Conservation (phyloP, 2,329 filamentous ascomycete genomes). For the Elsinoe perseae region DNA sequence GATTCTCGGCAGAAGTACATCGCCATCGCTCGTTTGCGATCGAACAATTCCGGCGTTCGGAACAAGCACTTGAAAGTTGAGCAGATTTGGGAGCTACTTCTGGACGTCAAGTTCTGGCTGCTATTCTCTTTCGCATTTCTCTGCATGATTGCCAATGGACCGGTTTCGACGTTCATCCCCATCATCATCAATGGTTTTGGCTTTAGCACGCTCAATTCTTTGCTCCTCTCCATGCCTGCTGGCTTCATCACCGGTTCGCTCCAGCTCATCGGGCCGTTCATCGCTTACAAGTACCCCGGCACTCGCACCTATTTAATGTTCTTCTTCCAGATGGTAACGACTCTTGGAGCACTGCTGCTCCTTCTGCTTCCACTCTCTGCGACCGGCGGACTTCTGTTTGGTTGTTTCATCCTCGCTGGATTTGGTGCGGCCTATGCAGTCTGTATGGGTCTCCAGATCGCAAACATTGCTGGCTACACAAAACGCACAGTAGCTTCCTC, state of each 20-base stretch:
- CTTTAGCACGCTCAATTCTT: constrained; percentile 34
- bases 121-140: constrained; percentile 35
- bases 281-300: constrained; percentile 2
- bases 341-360: constrained; percentile 33
- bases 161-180: constrained; percentile 39
- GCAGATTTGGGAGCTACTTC: constrained; percentile 34
- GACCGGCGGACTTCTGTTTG: constrained; percentile 43
- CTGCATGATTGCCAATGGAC: constrained; percentile 39
- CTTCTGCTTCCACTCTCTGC: constrained; percentile 37
- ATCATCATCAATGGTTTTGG: constrained; percentile 20
- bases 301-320: neutral
- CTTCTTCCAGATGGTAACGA: constrained; percentile 7
- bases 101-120: constrained; percentile 35
- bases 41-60: constrained; percentile 28
- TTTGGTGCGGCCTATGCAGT: constrained; percentile 43
- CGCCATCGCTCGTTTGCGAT: constrained; percentile 24
- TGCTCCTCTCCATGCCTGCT: constrained; percentile 35
- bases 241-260: neutral
- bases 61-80: constrained; percentile 40
- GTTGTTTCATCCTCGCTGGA: constrained; percentile 35
- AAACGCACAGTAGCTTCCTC: constrained; percentile 44
- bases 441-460: constrained; percentile 43
- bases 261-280: neutral
- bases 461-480: constrained; percentile 47
- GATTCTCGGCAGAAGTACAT: constrained; percentile 29